phyloP scores from a whole-genome alignment of 1,284 basidiomycete genomes.

The Mycena citricolor region DNA sequence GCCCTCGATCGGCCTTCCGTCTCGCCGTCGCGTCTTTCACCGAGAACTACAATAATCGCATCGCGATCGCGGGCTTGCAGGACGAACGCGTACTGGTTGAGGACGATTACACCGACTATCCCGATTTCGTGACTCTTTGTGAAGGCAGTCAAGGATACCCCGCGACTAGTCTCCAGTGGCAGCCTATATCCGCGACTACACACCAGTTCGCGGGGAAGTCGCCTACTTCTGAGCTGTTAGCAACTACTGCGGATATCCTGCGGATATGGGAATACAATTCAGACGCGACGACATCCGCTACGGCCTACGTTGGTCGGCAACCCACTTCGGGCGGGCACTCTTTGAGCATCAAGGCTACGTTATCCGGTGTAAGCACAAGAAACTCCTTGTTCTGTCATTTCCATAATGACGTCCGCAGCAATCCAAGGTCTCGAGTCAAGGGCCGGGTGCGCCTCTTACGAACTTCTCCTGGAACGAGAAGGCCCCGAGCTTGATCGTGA shows the following conservation, averaged over 20 bases:
- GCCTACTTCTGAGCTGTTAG: constrained; percentile 72
- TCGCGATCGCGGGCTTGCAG: constrained; percentile 79
- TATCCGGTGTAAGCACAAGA: constrained; percentile 90
- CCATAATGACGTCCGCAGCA: constrained; percentile 45
- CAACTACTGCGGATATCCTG: constrained; percentile 88
- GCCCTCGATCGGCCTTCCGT: constrained; percentile 76
- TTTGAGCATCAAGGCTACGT: constrained; percentile 61
- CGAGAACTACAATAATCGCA: constrained; percentile 78
- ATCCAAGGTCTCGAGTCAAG: constrained; percentile 85
- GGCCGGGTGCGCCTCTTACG: constrained; percentile 85
- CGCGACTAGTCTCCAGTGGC: constrained; percentile 81
- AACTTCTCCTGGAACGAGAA: constrained; percentile 97
- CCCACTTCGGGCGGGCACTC: constrained; percentile 55
- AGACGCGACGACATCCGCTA: constrained; percentile 54
- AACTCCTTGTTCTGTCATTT: constrained; percentile 24
- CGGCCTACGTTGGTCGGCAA: constrained; percentile 73
- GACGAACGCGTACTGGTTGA: constrained; percentile 82
- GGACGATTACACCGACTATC: constrained; percentile 76
- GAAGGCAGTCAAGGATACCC: constrained; percentile 83
- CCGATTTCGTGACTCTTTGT: constrained; percentile 79
- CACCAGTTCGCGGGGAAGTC: constrained; percentile 67
- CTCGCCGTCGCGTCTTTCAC: constrained; percentile 78
- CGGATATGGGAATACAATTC: constrained; percentile 84
- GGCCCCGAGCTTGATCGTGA: constrained; percentile 84
- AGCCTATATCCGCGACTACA: constrained; percentile 63